Evolutionary conservation across 768 basidiomycete genomes (phyloP), one percentile per base, ranked within the genome.

Genomic region (Phaeolepiota aurea): DNA sequence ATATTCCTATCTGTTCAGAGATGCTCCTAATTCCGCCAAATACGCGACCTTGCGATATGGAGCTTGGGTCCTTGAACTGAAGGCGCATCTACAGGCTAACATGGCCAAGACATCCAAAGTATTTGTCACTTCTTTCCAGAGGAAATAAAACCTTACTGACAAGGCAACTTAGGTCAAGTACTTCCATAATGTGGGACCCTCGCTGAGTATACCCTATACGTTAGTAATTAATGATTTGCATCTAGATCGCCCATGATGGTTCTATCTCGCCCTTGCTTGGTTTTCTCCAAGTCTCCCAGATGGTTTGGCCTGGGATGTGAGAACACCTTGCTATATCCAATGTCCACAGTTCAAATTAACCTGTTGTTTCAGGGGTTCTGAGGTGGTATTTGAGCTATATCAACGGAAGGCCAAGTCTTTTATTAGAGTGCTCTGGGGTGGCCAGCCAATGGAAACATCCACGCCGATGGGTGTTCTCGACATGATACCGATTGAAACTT

Each of bases 301-400:
- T 75, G 72, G 69, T 69, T 10, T 75, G 73, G 73, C 73, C 73
- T 11, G 73, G 73, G 20, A 75, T 74, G 69, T 69, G 32, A 45
- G 60, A 33, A 10, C 32, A 13, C 34, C 7, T 30, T 40, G 25
- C 5, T 38, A n/a, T 38, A 10, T 38, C 11, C 37, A 19, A 12
- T 19, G 15, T 31, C 28, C 28, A 20, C 16, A 19, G 5, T 11
- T 11, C 14, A 22, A 22, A 22, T 20, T 18, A 38, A 9, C 37
- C 11, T 38, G 10, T 10, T 10, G 15, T 15, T 21, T 1, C 44
- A 66, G 64, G 71, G 72, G 72, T 20, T 64, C 68, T n/a, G 71
- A 72, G 50, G 65, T 14, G 38, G 64, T 65, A 0, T 75, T 72
- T 40, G 73, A 75, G 43, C 52, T 75, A 4, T 74, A 73, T 47